Percentiles rank a stretch among this genome's conserved stretches.
phyloP scores from a whole-genome alignment of 139 green algal genomes.

The Astrephomene gubernaculifera region DNA sequence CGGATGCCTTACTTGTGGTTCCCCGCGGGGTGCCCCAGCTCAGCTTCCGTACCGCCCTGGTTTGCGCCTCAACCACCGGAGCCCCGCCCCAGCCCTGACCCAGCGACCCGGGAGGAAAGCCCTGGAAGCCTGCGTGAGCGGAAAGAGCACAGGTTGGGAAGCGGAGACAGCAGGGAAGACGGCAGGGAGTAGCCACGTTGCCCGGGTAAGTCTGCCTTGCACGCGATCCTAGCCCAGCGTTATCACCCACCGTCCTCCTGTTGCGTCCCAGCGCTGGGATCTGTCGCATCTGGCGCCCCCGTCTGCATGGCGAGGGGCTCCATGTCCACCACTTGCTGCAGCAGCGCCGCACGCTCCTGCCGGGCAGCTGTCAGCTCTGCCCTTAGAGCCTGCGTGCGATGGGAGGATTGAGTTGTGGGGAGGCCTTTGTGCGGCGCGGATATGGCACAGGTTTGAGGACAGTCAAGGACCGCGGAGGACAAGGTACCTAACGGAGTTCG shows the following conservation, averaged over 20 bases:
- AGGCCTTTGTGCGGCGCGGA: too few relatives aligned
- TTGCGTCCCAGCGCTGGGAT: not conserved
- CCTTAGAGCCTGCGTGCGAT: constrained; percentile 24
- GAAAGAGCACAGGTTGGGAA: not conserved
- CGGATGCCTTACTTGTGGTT: not conserved
- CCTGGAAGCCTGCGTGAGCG: constrained; percentile 1
- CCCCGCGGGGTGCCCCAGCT: constrained; percentile 29
- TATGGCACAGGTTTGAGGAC: too few relatives aligned
- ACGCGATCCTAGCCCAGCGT: not conserved
- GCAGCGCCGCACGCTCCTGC: constrained; percentile 3
- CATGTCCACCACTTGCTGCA: constrained; percentile 28
- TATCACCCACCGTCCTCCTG: not conserved
- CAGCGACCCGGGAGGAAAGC: not conserved
- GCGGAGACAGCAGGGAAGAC: not conserved
- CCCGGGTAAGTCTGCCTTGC: too few relatives aligned
- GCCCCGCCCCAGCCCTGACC: too few relatives aligned
- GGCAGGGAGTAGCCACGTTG: too few relatives aligned
- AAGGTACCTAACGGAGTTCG: too few relatives aligned
- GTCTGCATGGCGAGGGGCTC: not conserved
- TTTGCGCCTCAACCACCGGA: too few relatives aligned
- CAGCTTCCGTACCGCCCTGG: not conserved
- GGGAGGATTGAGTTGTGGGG: too few relatives aligned
- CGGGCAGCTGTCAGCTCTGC: constrained; percentile 30
- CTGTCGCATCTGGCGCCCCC: not conserved
- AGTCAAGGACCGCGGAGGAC: too few relatives aligned